A percentile compares a stretch with the other conserved stretches of the same genome.
Conservation (phyloP, 441 rosid genomes). For the Aleurites moluccanus region DNA sequence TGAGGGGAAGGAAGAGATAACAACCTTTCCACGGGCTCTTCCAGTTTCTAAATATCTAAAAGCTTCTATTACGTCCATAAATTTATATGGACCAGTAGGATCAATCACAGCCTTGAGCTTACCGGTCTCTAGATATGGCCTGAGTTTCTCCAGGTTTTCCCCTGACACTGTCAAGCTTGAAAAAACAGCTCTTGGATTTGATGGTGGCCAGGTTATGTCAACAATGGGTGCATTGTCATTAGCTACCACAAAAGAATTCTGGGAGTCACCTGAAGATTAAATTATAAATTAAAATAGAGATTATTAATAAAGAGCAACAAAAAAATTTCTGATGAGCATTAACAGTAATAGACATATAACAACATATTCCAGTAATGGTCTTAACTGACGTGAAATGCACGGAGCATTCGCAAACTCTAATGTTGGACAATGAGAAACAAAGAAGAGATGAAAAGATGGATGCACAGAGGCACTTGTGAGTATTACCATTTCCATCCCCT, state of each 20-base stretch:
- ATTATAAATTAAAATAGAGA: not conserved
- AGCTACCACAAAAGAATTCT: slow-evolving; percentile 44
- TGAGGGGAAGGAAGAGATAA: slow-evolving; percentile 36
- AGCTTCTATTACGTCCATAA: slow-evolving; percentile 42
- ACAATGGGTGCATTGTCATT: slow-evolving; percentile 40
- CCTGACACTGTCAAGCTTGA: slow-evolving; percentile 47
- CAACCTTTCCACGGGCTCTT: slow-evolving; percentile 45
- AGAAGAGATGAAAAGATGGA: not conserved
- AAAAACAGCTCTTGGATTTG: slow-evolving; percentile 41
- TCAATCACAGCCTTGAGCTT: slow-evolving; percentile 44
- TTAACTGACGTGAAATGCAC: not conserved
- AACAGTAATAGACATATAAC: not conserved
- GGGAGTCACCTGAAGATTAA: slow-evolving; percentile 35
- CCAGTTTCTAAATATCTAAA: slow-evolving; percentile 43
- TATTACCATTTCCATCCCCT: not conserved
- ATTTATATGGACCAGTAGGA: slow-evolving; percentile 41
- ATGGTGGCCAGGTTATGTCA: slow-evolving; percentile 54
- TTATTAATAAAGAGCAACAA: not conserved
- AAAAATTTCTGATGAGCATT: not conserved
- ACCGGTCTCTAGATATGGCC: slow-evolving; percentile 37
- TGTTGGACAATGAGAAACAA: not conserved
- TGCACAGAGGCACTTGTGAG: too few species aligned
- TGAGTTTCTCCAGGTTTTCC: slow-evolving; percentile 34
- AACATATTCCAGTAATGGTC: too few species aligned
- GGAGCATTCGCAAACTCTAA: too few species aligned